Conservation (phyloP, 192 early-diverging fungal species). For the Linnemannia zychae region DNA sequence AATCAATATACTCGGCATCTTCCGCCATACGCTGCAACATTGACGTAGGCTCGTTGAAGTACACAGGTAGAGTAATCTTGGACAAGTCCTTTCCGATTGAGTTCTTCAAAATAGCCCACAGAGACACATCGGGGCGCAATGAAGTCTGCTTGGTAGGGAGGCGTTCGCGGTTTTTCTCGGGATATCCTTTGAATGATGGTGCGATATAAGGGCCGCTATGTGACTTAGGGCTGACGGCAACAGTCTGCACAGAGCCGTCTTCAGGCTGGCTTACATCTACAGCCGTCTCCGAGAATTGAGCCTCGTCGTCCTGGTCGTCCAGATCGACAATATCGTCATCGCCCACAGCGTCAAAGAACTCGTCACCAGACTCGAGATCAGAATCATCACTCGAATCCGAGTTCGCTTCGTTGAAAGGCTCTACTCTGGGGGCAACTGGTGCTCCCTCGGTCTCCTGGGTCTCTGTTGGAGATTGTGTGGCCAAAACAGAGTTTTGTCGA, state of each 20-base stretch:
- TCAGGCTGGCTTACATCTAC: not conserved
- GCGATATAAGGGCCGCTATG: constrained; percentile 35
- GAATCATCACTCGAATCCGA: constrained; percentile 23
- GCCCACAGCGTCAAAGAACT: constrained; percentile 77
- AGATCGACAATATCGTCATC: constrained; percentile 57
- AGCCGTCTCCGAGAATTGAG: not conserved
- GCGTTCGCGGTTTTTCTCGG: constrained; percentile 51
- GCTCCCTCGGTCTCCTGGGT: not conserved
- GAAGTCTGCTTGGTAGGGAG: constrained; percentile 66
- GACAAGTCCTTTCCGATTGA: constrained; percentile 90
- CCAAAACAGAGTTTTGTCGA: not conserved
- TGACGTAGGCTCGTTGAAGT: constrained; percentile 91
- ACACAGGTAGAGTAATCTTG: constrained; percentile 88
- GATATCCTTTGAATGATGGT: constrained; percentile 61
- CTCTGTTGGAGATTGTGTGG: not conserved
- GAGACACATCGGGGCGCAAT: constrained; percentile 74
- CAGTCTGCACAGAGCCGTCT: not conserved
- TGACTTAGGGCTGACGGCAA: not conserved
- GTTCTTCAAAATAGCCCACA: constrained; percentile 91
- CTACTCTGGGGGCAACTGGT: not conserved
- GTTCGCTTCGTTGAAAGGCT: not conserved
- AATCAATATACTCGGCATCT: constrained; percentile 87
- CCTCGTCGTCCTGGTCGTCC: constrained; percentile 21
- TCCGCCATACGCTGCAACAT: constrained; percentile 91
- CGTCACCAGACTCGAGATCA: constrained; percentile 64